A percentile compares a stretch with the other conserved stretches of the same genome.
Conservation (phyloP, 495 filamentous ascomycete genomes). For the Penicillium psychrofluorescens region DNA sequence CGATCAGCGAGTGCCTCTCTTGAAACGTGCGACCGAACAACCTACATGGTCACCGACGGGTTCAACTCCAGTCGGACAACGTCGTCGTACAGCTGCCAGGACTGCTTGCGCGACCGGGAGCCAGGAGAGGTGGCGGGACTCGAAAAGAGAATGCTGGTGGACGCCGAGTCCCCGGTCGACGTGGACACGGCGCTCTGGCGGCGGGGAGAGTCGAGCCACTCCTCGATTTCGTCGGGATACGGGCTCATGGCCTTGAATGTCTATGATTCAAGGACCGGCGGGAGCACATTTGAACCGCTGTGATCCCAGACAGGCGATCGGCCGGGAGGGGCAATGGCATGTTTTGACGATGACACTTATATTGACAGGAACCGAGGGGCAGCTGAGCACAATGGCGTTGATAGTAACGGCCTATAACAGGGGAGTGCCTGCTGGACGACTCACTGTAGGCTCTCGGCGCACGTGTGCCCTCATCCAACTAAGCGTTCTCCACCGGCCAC, state of each 20-base stretch:
- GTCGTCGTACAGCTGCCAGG: constrained; percentile 28
- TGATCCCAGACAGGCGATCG: constrained; percentile 7
- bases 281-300: not conserved
- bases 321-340: constrained; percentile 6
- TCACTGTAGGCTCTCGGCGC: too few species aligned
- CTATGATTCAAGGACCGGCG: too few species aligned
- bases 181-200: constrained; percentile 31
- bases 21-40: not conserved
- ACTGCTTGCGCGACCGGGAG: constrained; percentile 26
- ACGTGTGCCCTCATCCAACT: too few species aligned
- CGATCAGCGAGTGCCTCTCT: not conserved
- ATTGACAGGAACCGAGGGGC: not conserved
- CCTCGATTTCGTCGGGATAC: constrained; percentile 20
- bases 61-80: constrained; percentile 29
- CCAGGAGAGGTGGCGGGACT: constrained; percentile 26
- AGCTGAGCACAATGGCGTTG: not conserved
- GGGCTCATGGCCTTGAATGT: constrained; percentile 17
- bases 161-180: constrained; percentile 33
- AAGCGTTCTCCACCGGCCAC: not conserved
- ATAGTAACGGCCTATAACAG: not conserved
- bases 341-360: not conserved
- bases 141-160: constrained; percentile 28
- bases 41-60: constrained; percentile 35
- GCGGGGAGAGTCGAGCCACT: constrained; percentile 28
- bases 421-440: too few species aligned